These are phyloP conservation scores for Colletotrichum noveboracense DNA, from an alignment of 2,329 filamentous ascomycete species.

Conservation along the genomic window DNA sequence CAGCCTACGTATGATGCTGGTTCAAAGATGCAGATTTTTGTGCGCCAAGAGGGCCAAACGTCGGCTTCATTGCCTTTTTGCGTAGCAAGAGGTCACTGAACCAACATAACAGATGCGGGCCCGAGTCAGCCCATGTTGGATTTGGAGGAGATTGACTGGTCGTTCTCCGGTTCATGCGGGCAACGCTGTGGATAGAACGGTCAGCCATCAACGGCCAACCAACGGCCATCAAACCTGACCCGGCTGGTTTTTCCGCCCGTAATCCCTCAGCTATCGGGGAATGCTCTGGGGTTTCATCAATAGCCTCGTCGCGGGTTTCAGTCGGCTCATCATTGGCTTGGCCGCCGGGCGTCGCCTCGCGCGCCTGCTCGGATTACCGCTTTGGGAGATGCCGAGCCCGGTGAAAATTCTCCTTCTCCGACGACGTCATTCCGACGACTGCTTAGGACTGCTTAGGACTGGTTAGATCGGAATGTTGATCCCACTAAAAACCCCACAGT, in stretches of 20 bases:
- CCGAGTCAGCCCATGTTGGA: conserved; percentile 4
- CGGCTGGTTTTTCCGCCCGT: background rate
- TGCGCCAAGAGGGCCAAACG: conserved; percentile 1
- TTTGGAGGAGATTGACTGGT: background rate
- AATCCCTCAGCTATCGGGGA: background rate
- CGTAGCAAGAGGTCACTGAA: background rate
- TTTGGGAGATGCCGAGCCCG: background rate
- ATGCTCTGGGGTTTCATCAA: background rate
- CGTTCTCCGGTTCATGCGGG: background rate
- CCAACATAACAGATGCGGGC: background rate
- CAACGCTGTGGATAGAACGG: background rate
- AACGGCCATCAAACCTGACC: background rate
- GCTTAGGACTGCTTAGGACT: background rate
- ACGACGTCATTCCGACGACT: conserved; percentile 6
- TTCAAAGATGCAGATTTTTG: background rate
- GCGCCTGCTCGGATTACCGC: conserved; percentile 5
- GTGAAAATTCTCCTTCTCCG: background rate
- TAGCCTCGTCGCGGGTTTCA: background rate
- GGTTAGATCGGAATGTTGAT: background rate
- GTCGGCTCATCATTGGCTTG: background rate
- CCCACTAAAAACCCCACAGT: background rate
- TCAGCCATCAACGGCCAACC: background rate
- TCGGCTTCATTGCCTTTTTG: conserved; percentile 8
- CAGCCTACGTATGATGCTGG: background rate
- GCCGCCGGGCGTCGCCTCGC: background rate